phyloP scores from a whole-genome alignment of 495 filamentous ascomycete genomes.

The Penicillium verhagenii region DNA sequence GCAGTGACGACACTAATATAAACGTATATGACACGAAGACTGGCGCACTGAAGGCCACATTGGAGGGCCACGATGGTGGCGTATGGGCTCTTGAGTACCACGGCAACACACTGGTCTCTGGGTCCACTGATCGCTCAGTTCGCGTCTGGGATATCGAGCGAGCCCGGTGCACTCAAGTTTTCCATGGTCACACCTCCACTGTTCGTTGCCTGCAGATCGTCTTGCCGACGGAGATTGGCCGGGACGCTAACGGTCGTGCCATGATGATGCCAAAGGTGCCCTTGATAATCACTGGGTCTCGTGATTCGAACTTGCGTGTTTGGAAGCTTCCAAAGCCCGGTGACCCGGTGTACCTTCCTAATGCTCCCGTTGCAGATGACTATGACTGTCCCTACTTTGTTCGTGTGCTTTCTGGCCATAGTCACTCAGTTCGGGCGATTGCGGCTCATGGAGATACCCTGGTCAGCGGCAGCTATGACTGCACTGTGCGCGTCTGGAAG shows the following conservation, averaged over 20 bases:
- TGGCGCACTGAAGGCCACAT: constrained; percentile 73
- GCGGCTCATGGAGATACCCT: constrained; percentile 93
- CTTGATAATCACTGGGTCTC: constrained; percentile 94
- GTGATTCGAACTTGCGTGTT: constrained; percentile 89
- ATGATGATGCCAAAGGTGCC: constrained; percentile 90
- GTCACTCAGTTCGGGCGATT: constrained; percentile 95
- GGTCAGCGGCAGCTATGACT: constrained; percentile 99
- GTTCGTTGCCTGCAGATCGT: constrained; percentile 95
- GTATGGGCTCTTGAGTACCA: constrained; percentile 98
- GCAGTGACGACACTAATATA: constrained; percentile 96
- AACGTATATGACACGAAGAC: constrained; percentile 98
- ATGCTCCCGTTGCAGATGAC: constrained; percentile 72
- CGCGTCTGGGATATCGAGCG: constrained; percentile 96
- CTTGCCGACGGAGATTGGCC: constrained; percentile 77
- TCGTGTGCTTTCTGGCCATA: constrained; percentile 80
- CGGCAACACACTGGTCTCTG: constrained; percentile 91
- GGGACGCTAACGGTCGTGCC: constrained; percentile 65
- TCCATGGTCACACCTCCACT: constrained; percentile 96
- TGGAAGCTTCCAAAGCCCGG: constrained; percentile 90
- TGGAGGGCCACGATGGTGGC: constrained; percentile 93
- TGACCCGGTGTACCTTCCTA: constrained; percentile 72
- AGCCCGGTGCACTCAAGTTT: constrained; percentile 87
- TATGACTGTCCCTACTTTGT: constrained; percentile 92
- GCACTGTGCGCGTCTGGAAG: constrained; percentile 93
- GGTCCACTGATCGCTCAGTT: constrained; percentile 93